Percentiles rank a stretch among this genome's conserved stretches.
These are phyloP conservation scores for Melastoma candidum DNA, from an alignment of 441 rosid genomes.

Conservation along the genomic window DNA sequence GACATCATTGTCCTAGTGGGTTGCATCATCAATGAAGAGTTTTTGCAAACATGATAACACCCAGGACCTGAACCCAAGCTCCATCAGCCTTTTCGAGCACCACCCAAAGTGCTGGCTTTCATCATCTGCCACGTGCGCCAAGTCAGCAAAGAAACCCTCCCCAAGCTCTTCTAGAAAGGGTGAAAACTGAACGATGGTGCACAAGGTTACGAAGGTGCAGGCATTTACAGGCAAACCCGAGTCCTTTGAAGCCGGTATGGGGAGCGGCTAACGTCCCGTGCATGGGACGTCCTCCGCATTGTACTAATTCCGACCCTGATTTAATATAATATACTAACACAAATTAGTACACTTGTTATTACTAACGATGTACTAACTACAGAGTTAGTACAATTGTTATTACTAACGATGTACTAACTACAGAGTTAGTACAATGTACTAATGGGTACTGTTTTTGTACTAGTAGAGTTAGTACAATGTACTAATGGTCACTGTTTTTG, in stretches of 20 bases:
- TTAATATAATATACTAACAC: no score
- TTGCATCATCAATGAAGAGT: neutral
- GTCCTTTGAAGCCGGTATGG: conserved; percentile 58
- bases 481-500: no score
- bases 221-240: conserved; percentile 82
- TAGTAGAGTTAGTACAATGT: no score
- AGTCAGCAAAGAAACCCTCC: conserved; percentile 66
- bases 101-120: conserved; percentile 94
- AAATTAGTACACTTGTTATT: no score
- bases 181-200: conserved; percentile 85
- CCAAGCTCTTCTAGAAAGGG: conserved; percentile 52
- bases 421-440: no score
- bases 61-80: conserved; percentile 77
- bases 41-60: neutral
- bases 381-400: no score
- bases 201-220: conserved; percentile 76
- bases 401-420: no score
- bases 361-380: no score
- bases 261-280: no score
- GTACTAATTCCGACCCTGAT: no score
- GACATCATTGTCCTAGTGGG: neutral
- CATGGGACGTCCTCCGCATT: no score
- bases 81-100: conserved; percentile 85
- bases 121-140: conserved; percentile 92
- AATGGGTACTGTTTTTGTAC: no score